A percentile compares a stretch with the other conserved stretches of the same genome.
phyloP scores from a whole-genome alignment of 2,329 filamentous ascomycete genomes.

The Arthrinium phaeospermum region DNA sequence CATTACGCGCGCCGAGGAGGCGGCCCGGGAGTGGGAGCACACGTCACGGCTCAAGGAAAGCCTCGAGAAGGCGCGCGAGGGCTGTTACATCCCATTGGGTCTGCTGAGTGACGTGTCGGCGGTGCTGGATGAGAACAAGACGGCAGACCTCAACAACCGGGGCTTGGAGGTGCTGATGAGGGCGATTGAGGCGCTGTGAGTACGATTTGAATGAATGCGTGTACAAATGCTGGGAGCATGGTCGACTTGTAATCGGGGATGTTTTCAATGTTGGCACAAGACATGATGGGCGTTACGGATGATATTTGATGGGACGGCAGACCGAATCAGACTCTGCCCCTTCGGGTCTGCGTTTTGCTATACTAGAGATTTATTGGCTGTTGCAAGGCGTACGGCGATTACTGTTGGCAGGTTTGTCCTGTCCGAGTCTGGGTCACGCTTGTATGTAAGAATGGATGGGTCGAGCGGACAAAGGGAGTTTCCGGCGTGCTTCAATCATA shows the following conservation, averaged over 20 bases:
- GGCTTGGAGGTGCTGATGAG: constrained; percentile 64
- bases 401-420: background rate
- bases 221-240: background rate
- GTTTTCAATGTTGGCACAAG: background rate
- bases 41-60: constrained; percentile 89
- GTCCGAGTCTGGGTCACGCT: background rate
- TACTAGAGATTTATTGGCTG: background rate
- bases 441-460: background rate
- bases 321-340: background rate
- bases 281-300: background rate
- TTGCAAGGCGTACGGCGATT: constrained; percentile 11
- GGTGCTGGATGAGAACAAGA: constrained; percentile 64
- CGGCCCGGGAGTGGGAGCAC: constrained; percentile 93
- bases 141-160: constrained; percentile 53
- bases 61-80: constrained; percentile 78
- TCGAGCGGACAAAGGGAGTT: background rate
- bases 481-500: background rate
- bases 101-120: constrained; percentile 86
- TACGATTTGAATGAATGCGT: background rate
- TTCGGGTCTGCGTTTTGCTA: background rate
- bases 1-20: constrained; percentile 85
- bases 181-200: constrained; percentile 63
- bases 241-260: background rate
- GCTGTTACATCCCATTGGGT: constrained; percentile 83
- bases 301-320: background rate